phyloP scores from a whole-genome alignment of 768 basidiomycete species.

The Gloeophyllum trabeum region DNA sequence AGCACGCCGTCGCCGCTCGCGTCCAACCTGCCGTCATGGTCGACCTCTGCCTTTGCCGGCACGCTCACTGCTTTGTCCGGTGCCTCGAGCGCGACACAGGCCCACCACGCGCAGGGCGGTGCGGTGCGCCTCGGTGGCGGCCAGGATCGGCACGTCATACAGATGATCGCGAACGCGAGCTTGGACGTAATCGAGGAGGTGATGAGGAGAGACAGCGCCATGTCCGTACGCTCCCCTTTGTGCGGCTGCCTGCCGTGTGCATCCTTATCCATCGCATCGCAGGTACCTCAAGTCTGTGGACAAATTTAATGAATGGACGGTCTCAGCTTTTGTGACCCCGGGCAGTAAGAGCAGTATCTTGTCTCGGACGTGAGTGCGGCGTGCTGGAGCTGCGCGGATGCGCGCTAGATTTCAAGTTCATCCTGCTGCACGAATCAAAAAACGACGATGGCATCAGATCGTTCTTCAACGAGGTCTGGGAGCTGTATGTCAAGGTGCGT shows the following conservation, averaged over 20 bases:
- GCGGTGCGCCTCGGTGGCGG: constrained; percentile 61
- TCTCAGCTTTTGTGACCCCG: constrained; percentile 92
- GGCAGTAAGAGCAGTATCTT: constrained; percentile 57
- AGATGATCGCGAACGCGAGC: constrained; percentile 98
- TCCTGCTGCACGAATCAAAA: constrained; percentile 88
- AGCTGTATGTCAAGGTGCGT: constrained; percentile 88
- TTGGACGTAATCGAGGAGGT: constrained; percentile 92
- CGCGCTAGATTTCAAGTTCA: constrained; percentile 80
- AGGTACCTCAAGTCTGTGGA: constrained; percentile 96
- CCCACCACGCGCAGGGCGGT: constrained; percentile 48
- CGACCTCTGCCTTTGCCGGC: constrained; percentile 84
- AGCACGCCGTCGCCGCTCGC: constrained; percentile 57
- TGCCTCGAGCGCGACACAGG: constrained; percentile 64
- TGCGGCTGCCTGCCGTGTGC: constrained; percentile 4
- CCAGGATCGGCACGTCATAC: constrained; percentile 87
- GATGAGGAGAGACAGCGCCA: constrained; percentile 69
- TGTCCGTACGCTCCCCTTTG: constrained; percentile 42
- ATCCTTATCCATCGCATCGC: constrained; percentile 11
- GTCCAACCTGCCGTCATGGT: constrained; percentile 82
- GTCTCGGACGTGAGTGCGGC: constrained; percentile 1
- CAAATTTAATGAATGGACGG: constrained; percentile 98
- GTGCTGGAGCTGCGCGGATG: constrained; percentile 10
- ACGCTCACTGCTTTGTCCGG: constrained; percentile 82
- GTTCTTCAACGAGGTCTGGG: constrained; percentile 96
- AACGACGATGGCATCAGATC: constrained; percentile 93